phyloP scores from a whole-genome alignment of 495 filamentous ascomycete genomes.

The Pyrenopolyporus hunteri region DNA sequence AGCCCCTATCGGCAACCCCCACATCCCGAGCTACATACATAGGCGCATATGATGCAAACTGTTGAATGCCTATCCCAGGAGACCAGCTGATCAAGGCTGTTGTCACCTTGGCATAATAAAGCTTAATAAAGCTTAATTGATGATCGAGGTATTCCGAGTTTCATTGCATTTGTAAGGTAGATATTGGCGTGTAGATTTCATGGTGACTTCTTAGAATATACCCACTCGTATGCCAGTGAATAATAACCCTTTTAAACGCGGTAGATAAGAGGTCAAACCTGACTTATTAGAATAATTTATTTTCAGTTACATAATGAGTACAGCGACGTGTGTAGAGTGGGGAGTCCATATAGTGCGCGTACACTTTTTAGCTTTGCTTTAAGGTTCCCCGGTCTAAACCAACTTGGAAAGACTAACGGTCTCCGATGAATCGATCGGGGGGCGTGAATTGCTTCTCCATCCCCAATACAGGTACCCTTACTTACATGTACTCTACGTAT shows the following conservation, averaged over 20 bases:
- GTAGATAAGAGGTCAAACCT: too few relatives aligned
- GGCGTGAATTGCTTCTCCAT: conserved; percentile 25
- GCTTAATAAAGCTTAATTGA: conserved; percentile 1
- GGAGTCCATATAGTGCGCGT: too few relatives aligned
- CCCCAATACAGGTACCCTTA: conserved; percentile 24
- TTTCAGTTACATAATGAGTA: too few relatives aligned
- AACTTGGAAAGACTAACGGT: conserved; percentile 5
- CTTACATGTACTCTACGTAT: too few relatives aligned
- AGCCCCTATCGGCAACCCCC: conserved; percentile 30
- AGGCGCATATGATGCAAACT: conserved; percentile 24
- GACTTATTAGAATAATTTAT: too few relatives aligned
- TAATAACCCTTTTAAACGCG: too few relatives aligned
- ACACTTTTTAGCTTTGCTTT: conserved; percentile 14
- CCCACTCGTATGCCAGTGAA: too few relatives aligned
- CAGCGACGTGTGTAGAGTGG: too few relatives aligned
- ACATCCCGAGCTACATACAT: conserved; percentile 25
- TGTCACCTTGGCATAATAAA: conserved; percentile 11
- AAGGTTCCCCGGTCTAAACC: conserved; percentile 4
- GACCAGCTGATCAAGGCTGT: conserved; percentile 5
- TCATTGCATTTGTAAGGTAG: background rate
- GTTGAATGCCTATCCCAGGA: too few relatives aligned
- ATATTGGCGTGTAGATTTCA: too few relatives aligned
- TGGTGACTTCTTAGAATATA: too few relatives aligned
- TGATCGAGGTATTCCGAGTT: background rate
- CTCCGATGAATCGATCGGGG: conserved; percentile 12